Evolutionary conservation across 1,284 basidiomycete species (phyloP).

Genomic region (Naganishia sp.): DNA sequence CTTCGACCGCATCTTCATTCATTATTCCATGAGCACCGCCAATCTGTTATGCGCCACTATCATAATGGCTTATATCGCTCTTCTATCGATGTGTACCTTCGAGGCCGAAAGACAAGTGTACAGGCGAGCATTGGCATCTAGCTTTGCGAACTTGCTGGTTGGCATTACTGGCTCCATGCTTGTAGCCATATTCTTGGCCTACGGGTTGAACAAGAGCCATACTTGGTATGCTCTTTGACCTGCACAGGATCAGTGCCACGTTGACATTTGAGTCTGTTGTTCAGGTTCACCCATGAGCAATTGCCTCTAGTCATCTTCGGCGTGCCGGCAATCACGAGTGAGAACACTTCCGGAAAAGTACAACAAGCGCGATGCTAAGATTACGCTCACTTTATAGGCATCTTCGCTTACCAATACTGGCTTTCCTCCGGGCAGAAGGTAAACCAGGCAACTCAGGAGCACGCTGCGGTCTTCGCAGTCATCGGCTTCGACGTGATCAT

Average conservation of each 20-base stretch:
- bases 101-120: constrained; percentile 51
- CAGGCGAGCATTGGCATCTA: constrained; percentile 60
- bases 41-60: constrained; percentile 66
- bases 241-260: neutral
- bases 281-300: constrained; percentile 77
- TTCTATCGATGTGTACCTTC: constrained; percentile 53
- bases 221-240: constrained; percentile 46
- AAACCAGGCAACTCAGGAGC: constrained; percentile 57
- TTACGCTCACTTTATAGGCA: neutral
- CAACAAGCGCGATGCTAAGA: neutral
- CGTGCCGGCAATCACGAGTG: constrained; percentile 67
- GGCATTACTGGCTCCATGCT: constrained; percentile 66
- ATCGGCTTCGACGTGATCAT: constrained; percentile 62
- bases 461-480: constrained; percentile 64
- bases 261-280: constrained; percentile 40
- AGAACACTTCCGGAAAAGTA: constrained; percentile 51
- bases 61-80: constrained; percentile 55
- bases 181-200: constrained; percentile 71
- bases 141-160: constrained; percentile 52
- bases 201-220: constrained; percentile 62
- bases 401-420: constrained; percentile 39
- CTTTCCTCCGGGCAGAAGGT: constrained; percentile 25
- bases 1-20: constrained; percentile 66
- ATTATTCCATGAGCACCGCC: constrained; percentile 71
- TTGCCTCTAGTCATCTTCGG: constrained; percentile 74